These are phyloP conservation scores for Nicotiana knightiana DNA, from an alignment of 257 asterid species.

Conservation along the genomic window DNA sequence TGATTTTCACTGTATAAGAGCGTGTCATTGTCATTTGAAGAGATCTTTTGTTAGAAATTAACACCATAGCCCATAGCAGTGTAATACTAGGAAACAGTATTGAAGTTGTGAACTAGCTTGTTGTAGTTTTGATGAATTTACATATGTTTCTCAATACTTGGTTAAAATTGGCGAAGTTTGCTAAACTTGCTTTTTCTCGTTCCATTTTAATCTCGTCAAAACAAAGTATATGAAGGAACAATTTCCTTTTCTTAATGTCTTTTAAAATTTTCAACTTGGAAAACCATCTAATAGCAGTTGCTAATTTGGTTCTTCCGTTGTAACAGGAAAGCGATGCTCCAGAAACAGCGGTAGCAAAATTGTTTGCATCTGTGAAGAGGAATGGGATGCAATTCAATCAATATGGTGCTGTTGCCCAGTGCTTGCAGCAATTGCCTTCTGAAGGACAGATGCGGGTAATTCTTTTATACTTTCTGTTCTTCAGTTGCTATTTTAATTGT, in stretches of 20 bases:
- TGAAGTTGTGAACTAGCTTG: neutral
- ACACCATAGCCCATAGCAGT: neutral
- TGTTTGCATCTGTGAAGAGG: constrained; percentile 72
- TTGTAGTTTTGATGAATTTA: neutral
- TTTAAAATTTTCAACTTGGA: neutral
- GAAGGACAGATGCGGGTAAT: constrained; percentile 86
- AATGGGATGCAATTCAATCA: constrained; percentile 44
- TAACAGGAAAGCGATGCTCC: constrained; percentile 79
- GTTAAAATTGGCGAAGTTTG: neutral
- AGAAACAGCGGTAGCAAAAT: constrained; percentile 75
- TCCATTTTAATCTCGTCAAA: neutral
- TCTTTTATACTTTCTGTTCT: neutral
- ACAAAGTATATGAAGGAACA: neutral
- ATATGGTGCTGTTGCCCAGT: constrained; percentile 51
- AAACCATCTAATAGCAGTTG: neutral
- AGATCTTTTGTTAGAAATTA: neutral
- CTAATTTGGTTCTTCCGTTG: neutral
- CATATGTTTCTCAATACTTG: neutral
- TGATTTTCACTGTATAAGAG: neutral
- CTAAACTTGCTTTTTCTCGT: neutral
- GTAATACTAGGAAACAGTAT: neutral
- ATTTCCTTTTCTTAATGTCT: neutral
- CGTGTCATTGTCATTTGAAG: neutral
- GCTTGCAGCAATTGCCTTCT: constrained; percentile 84
- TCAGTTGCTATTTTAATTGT: constrained; percentile 1